These are phyloP conservation scores for Paecilomyces sp. DNA, from an alignment of 2,329 filamentous ascomycete genomes.

Conservation along the genomic window DNA sequence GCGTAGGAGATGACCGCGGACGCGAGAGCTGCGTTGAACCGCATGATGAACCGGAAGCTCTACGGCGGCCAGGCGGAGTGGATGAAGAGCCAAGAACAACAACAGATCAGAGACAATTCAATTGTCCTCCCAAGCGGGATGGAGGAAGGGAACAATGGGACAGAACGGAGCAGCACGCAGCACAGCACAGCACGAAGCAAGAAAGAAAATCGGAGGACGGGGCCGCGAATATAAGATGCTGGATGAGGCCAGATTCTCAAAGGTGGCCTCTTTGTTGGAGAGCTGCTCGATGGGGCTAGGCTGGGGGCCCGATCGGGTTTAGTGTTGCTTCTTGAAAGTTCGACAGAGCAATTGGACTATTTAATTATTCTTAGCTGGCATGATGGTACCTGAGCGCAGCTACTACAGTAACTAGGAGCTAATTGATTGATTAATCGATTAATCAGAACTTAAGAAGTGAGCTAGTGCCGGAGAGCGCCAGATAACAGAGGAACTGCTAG, in stretches of 20 bases:
- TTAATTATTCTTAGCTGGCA: no score
- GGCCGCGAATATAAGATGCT: conserved; percentile 20
- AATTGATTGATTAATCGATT: no score
- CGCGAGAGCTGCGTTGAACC: conserved; percentile 72
- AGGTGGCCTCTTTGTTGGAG: conserved; percentile 36
- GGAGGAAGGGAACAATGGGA: conserved; percentile 7
- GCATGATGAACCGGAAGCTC: conserved; percentile 55
- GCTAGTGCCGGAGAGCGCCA: no score
- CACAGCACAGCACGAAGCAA: conserved; percentile 9
- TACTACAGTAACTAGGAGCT: no score
- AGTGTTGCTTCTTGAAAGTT: conserved; percentile 1
- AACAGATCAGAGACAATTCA: conserved; percentile 8
- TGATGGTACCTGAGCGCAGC: no score
- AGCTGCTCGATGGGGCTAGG: background rate
- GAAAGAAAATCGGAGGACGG: conserved; percentile 12
- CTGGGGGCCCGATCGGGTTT: background rate
- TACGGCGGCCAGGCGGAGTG: conserved; percentile 8
- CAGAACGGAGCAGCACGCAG: conserved; percentile 7
- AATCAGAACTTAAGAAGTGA: no score
- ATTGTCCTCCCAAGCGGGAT: conserved; percentile 6
- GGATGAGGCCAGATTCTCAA: conserved; percentile 23
- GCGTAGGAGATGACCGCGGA: conserved; percentile 64
- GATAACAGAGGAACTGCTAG: no score
- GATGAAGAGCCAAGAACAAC: conserved; percentile 5
- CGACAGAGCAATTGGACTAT: background rate